Conservation (phyloP, 2,329 filamentous ascomycete genomes). For the Biscogniauxia marginata region DNA sequence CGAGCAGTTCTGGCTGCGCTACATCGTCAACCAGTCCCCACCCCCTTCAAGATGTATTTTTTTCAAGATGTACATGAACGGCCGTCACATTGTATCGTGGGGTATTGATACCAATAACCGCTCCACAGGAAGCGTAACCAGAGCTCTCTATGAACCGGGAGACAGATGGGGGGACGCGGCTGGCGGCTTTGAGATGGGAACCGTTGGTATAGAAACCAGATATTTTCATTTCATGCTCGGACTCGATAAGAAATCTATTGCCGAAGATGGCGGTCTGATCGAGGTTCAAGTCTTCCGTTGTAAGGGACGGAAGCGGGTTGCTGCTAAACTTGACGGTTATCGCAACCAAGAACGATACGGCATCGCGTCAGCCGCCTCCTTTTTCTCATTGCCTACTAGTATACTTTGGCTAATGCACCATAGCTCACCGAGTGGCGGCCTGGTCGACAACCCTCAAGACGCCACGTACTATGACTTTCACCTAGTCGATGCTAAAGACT, state of each 20-base stretch:
- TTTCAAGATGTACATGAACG: slow-evolving; percentile 57
- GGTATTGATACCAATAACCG: slow-evolving; percentile 42
- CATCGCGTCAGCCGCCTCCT: slow-evolving; percentile 45
- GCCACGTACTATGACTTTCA: slow-evolving; percentile 52
- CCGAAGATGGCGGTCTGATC: slow-evolving; percentile 55
- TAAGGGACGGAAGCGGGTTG: slow-evolving; percentile 43
- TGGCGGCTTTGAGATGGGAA: slow-evolving; percentile 31
- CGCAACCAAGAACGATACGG: slow-evolving; percentile 50
- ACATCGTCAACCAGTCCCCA: slow-evolving; percentile 39
- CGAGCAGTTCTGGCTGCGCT: slow-evolving; percentile 53
- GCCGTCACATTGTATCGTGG: slow-evolving; percentile 51
- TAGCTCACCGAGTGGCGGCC: slow-evolving; percentile 52
- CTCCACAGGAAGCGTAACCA: slow-evolving; percentile 40
- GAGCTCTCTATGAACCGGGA: slow-evolving; percentile 49
- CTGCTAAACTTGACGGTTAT: slow-evolving; percentile 43
- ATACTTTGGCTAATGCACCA: slow-evolving; percentile 5
- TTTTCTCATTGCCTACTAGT: slow-evolving; percentile 3
- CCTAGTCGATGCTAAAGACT: slow-evolving; percentile 50
- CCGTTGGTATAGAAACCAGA: slow-evolving; percentile 46
- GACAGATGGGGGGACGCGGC: slow-evolving; percentile 41
- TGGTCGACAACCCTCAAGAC: slow-evolving; percentile 51
- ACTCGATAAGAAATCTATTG: slow-evolving; percentile 37
- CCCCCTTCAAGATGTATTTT: slow-evolving; percentile 43
- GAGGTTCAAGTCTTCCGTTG: slow-evolving; percentile 54
- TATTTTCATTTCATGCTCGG: slow-evolving; percentile 49